Evolutionary conservation across 2,329 filamentous ascomycete genomes (phyloP).

Genomic region (Emergomyces orientalis): DNA sequence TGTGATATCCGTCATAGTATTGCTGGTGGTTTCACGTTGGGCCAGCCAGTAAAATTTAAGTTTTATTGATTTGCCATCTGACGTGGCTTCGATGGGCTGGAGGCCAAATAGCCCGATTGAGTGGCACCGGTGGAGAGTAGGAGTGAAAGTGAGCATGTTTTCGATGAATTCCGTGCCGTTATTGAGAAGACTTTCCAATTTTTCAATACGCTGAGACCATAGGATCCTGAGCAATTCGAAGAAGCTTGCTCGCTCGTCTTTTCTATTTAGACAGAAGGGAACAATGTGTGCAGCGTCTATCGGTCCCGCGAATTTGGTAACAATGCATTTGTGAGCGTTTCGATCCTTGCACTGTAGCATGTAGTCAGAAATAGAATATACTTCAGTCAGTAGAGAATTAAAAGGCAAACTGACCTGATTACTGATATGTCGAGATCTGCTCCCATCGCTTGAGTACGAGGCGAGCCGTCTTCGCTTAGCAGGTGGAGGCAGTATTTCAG

Average conservation of each 20-base stretch:
- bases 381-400: not conserved
- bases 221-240: not conserved
- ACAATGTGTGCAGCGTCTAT: not conserved
- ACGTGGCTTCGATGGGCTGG: not conserved
- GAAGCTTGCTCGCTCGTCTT: not conserved
- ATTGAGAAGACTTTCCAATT: not conserved
- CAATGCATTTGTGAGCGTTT: not conserved
- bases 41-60: conserved; percentile 3
- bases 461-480: too few species aligned
- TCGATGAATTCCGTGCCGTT: conserved; percentile 3
- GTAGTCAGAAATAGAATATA: not conserved
- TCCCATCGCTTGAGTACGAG: too few species aligned
- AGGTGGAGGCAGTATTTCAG: too few species aligned
- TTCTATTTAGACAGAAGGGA: not conserved
- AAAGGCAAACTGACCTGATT: conserved; percentile 1
- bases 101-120: not conserved
- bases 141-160: conserved; percentile 2
- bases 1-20: not conserved
- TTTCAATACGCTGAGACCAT: not conserved
- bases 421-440: too few species aligned
- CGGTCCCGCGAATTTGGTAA: not conserved
- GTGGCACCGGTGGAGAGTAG: too few species aligned
- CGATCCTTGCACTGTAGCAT: not conserved
- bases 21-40: not conserved
- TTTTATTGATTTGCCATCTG: conserved; percentile 1